These are phyloP conservation scores for Coemansia sp. DNA, from an alignment of 192 early-diverging fungal genomes.

Conservation along the genomic window DNA sequence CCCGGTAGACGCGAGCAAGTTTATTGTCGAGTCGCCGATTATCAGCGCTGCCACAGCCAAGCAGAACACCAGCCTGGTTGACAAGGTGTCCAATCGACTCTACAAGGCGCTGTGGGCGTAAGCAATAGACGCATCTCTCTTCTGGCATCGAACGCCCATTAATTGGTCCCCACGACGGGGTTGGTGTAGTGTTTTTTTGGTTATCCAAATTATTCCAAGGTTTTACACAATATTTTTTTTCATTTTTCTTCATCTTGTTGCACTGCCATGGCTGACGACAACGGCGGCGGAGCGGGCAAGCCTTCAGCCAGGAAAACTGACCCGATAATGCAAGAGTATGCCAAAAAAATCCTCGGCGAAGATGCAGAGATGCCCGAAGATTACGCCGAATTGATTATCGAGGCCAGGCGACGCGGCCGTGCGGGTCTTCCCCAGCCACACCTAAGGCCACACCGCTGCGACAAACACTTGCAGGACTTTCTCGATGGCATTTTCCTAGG, in stretches of 20 bases:
- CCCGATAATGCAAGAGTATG: slow-evolving; percentile 38
- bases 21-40: slow-evolving; percentile 40
- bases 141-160: too few relatives aligned
- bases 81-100: slow-evolving; percentile 31
- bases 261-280: neutral
- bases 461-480: slow-evolving; percentile 49
- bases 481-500: slow-evolving; percentile 38
- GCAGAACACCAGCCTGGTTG: slow-evolving; percentile 22
- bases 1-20: slow-evolving; percentile 12
- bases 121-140: neutral
- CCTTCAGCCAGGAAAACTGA: slow-evolving; percentile 7
- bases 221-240: too few relatives aligned
- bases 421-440: slow-evolving; percentile 43
- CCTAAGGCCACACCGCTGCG: slow-evolving; percentile 44
- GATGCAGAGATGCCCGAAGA: slow-evolving; percentile 35
- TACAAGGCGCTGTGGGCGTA: slow-evolving; percentile 22
- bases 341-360: slow-evolving; percentile 41
- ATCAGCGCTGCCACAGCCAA: slow-evolving; percentile 37
- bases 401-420: slow-evolving; percentile 40
- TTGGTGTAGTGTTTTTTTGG: too few relatives aligned
- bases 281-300: neutral
- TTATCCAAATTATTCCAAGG: too few relatives aligned
- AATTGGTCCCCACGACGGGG: too few relatives aligned
- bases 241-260: too few relatives aligned
- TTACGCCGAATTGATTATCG: slow-evolving; percentile 31